Conservation (phyloP, 257 asterid genomes). For the Verbena officinalis region DNA sequence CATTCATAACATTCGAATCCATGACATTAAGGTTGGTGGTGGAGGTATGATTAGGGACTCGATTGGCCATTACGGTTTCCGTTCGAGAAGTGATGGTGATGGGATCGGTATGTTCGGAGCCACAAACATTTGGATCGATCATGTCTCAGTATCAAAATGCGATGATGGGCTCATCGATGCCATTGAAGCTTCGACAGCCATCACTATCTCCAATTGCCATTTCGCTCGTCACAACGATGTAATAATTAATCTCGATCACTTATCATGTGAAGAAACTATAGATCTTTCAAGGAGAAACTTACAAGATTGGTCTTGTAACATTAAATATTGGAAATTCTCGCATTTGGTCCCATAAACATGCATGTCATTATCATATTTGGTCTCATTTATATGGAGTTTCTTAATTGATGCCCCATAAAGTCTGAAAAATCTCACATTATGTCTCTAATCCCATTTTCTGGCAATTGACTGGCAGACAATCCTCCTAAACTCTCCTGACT, state of each 20-base stretch:
- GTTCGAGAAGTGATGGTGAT: constrained; percentile 57
- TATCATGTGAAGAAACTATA: too few species aligned
- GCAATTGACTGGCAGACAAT: too few species aligned
- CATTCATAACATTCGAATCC: constrained; percentile 48
- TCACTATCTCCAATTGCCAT: constrained; percentile 71
- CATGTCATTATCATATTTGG: too few species aligned
- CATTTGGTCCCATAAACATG: too few species aligned
- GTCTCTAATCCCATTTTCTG: too few species aligned
- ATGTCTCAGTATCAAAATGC: constrained; percentile 54
- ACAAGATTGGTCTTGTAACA: too few species aligned
- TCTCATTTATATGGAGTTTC: too few species aligned
- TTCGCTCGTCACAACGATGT: constrained; percentile 58
- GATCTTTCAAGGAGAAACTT: too few species aligned
- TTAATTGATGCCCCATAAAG: too few species aligned
- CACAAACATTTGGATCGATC: constrained; percentile 61
- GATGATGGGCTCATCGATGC: constrained; percentile 65
- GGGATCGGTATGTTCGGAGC: constrained; percentile 57
- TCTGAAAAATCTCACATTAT: too few species aligned
- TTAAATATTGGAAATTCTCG: too few species aligned
- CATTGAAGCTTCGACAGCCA: constrained; percentile 55
- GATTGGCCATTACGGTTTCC: constrained; percentile 36
- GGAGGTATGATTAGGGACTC: constrained; percentile 70
- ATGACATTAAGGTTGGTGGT: constrained; percentile 40
- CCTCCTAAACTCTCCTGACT: too few species aligned
- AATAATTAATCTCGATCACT: not conserved